These are phyloP conservation scores for Turritis glabra DNA, from an alignment of 345 rosid genomes.

Conservation along the genomic window DNA sequence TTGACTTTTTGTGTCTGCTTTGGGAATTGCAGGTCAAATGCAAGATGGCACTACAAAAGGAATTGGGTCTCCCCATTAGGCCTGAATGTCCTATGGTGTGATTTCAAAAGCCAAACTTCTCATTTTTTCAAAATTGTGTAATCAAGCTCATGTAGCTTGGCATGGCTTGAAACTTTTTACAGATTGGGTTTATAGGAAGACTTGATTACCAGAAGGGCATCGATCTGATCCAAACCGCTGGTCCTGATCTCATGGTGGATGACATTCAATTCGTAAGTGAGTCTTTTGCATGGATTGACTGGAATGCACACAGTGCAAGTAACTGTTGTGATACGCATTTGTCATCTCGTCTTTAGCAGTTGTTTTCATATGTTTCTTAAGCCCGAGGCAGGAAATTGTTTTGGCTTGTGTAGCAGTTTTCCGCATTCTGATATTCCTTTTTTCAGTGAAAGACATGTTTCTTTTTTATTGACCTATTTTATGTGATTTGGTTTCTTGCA, in stretches of 20 bases:
- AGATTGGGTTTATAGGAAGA: slow-evolving; percentile 98
- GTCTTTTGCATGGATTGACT: slow-evolving; percentile 21
- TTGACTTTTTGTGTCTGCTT: slow-evolving; percentile 26
- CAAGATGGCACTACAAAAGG: slow-evolving; percentile 88
- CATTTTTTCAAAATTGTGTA: not conserved
- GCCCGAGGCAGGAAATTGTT: not conserved
- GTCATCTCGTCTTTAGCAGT: not conserved
- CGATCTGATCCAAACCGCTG: slow-evolving; percentile 69
- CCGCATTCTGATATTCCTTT: not conserved
- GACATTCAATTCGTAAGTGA: slow-evolving; percentile 92
- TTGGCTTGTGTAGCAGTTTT: not conserved
- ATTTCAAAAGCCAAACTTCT: slow-evolving; percentile 1
- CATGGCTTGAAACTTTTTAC: not conserved
- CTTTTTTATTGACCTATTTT: not conserved
- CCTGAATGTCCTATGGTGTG: slow-evolving; percentile 88
- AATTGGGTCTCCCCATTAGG: slow-evolving; percentile 79
- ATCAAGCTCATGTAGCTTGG: not conserved
- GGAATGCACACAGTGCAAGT: not conserved
- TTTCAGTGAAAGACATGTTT: not conserved
- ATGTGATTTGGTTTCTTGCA: slow-evolving; percentile 34
- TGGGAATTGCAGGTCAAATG: slow-evolving; percentile 61
- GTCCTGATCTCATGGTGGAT: slow-evolving; percentile 77
- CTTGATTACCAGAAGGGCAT: slow-evolving; percentile 96
- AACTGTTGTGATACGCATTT: not conserved
- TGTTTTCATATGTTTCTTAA: not conserved